Base-by-base conservation (phyloP, 2,329 filamentous ascomycete species). In the Colletotrichum falcatum region DNA sequence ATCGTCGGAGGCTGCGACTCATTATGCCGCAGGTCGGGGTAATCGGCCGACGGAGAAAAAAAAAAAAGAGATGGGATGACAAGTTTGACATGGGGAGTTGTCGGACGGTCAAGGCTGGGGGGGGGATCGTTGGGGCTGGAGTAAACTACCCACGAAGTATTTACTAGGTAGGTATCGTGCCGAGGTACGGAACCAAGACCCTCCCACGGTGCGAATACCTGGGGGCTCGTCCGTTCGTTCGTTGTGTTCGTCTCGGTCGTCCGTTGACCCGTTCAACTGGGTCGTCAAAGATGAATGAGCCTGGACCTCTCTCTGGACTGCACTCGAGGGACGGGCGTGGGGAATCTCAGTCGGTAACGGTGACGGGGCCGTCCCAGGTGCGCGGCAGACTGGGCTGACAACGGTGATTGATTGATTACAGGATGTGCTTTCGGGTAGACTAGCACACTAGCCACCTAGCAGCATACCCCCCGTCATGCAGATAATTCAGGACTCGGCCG, bases 401-500 rank as follows among this genome's bases (percentile, higher is more conserved):
- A 37, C 23, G 46, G 49, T 46, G 54, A 62, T 70, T 67, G 46
- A 58, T 67, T 42, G 64, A 67, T 62, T 58, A 46, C 64, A 70
- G 67, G 64, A 62, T 62, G 58, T 48, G 67, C 61, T 53, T 37
- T 62, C 67, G 53, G 63, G 64, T 59, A 61, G 42, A 44, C 56
- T 35, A 37, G 33, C 33, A 39, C 11, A 33, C n/a, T n/a, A n/a
- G n/a, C n/a, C n/a, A n/a, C n/a, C n/a, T n/a, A 33, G 51, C 30
- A 35, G n/a, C 30, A 5, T 5, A 35, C 53, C 68, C 68, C 67
- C 59, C 26, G 58, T 62, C 46, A 3, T 59, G 68, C 51, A 68
- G 58, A 63, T 71, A 70, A 68, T 71, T 68, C 68, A 71, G 68
- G 67, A 71, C 68, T 71, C 68, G 68, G 64, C 68, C 68, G 68